These are phyloP conservation scores for Ophiostoma fasciatum DNA, from an alignment of 2,329 filamentous ascomycete species.

Conservation along the genomic window DNA sequence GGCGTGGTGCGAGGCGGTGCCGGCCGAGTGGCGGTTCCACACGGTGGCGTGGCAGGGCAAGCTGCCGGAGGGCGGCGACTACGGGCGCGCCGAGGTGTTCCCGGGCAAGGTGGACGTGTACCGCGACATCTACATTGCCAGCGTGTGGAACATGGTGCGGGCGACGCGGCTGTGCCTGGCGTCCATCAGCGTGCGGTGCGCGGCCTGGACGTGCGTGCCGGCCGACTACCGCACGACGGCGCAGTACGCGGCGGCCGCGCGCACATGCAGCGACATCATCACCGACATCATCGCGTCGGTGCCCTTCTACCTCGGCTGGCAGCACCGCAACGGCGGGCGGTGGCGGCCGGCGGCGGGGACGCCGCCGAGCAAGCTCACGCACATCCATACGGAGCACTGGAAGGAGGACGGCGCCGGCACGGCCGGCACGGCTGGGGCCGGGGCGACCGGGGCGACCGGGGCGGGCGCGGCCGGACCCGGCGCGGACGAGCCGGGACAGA, in stretches of 20 bases:
- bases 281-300: slow-evolving; percentile 45
- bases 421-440: no score
- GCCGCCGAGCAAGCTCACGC: slow-evolving; percentile 2
- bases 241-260: slow-evolving; percentile 41
- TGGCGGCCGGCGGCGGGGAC: neutral
- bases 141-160: slow-evolving; percentile 40
- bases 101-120: slow-evolving; percentile 47
- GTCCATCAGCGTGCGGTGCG: slow-evolving; percentile 41
- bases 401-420: no score
- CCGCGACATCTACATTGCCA: slow-evolving; percentile 42
- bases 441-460: neutral
- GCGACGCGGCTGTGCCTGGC: slow-evolving; percentile 39
- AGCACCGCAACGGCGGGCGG: slow-evolving; percentile 27
- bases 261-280: slow-evolving; percentile 36
- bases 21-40: slow-evolving; percentile 33
- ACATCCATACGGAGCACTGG: no score
- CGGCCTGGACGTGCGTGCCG: slow-evolving; percentile 44
- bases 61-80: slow-evolving; percentile 35
- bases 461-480: neutral
- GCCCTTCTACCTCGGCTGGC: slow-evolving; percentile 48
- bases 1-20: slow-evolving; percentile 35
- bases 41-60: slow-evolving; percentile 43
- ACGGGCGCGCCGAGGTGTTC: slow-evolving; percentile 38
- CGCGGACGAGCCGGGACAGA: slow-evolving; percentile 10
- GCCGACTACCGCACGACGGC: slow-evolving; percentile 48